Evolutionary conservation across 345 rosid genomes (phyloP), one percentile per base, ranked within the genome.

Genomic region (Heritiera fomes): DNA sequence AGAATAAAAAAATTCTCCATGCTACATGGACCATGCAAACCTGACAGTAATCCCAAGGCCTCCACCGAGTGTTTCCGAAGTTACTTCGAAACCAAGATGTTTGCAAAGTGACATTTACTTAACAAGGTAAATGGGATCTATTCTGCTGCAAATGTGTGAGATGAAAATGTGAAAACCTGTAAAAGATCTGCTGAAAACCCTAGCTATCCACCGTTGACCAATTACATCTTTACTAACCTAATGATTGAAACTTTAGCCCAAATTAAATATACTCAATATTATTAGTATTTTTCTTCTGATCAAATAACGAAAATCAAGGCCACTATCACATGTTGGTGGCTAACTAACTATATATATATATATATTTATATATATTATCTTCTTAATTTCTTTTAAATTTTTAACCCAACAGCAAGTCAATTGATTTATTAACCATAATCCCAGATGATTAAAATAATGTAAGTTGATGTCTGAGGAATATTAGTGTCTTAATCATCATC

Each of bases 301-400:
- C 71, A 61, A 45, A 50, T 74, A 30, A 77, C 88, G 84, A 80
- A 80, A 86, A 64, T 67, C 82, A 78, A 82, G 84, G 87, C 61
- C 74, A 79, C 9, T 65, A 74, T 75, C 89, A 82, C 87, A 82
- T 86, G 87, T 53, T 45, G 10, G 5, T 5, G 18, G 28, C n/a
- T n/a, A 30, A 8, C 43, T 13, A 2, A 23, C 28, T 23, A 23
- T 23, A 0, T 23, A 23, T 23, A 23, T 23, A 23, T 23, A 23
- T 23, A 23, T 23, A 23, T 23, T 0, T 23, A 23, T 23, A 23
- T 23, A 5, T 60, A 60, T 58, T 20, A 60, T 53, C 1, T 55
- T 60, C 7, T 77, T 60, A 46, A 8, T 49, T 12, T 32, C 28
- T 23, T 23, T 23, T 23, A 23, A 23, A 23, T 23, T 43, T 30